Base-by-base conservation (phyloP, 495 filamentous ascomycete species). In the Podospora tetraspora region DNA sequence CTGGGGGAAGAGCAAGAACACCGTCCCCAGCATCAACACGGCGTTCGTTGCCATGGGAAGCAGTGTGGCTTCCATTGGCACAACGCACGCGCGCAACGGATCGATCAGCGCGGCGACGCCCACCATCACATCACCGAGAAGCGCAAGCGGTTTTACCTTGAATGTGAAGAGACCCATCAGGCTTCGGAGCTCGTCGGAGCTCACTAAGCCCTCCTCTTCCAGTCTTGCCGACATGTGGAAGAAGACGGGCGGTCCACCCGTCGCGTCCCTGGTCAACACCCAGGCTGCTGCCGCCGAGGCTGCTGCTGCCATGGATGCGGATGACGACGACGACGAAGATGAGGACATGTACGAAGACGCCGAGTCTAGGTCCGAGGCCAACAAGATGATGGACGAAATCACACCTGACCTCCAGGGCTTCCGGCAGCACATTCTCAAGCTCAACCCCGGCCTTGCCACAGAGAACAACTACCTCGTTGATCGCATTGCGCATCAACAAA, bases 401-500 rank as follows among this genome's bases (percentile, higher is more conserved):
- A 82, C 89, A 24, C 92, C 94, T 5, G 94, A 87, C 9, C 77
- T 87, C 21, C 86, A 88, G 63, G 93, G 93, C 5, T 97, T 97
- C 78, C 88, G 87, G 69, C 80, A 84, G 12, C 92, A 97, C 76
- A 85, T 96, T 22, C 80, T 86, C 68, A 82, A 87, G 70, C 77
- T 93, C 34, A 94, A 94, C 71, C 91, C 93, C 13, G 57, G 69
- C 3, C 77, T 86, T 63, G 74, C 71, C 24, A 61, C 57, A 10
- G 52, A 32, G 3, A 82, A 86, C 61, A 84, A 80, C 21, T 91
- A 86, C 73, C 80, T 97, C 71, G 84, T 94, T 21, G 90, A 94
- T n/a, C 88, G 94, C 59, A 89, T 97, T 70, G 91, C 90, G 0
- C 81, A 90, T 66, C 92, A 96, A 73, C 92, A 97, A 73, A 79